Conservation (phyloP, 2,329 filamentous ascomycete species). For the Pyrenochaeta sp. region DNA sequence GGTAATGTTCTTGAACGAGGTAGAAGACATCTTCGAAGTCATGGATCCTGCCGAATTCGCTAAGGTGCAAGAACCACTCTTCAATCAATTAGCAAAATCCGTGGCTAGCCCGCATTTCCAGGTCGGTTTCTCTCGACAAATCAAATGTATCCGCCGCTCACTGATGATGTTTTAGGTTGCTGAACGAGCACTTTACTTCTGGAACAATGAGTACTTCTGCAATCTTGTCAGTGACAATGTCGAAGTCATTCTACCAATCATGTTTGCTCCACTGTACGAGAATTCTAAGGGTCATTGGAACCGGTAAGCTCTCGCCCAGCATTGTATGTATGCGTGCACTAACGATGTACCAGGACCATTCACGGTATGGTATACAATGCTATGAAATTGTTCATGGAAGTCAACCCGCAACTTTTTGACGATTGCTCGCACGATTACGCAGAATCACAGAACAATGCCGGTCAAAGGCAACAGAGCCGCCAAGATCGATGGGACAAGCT, state of each 20-base stretch:
- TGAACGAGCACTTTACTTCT: slow-evolving; percentile 96
- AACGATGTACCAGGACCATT: slow-evolving; percentile 73
- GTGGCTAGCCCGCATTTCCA: slow-evolving; percentile 99
- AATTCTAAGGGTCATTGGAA: slow-evolving; percentile 99
- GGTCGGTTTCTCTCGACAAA: slow-evolving; percentile 54
- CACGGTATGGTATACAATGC: slow-evolving; percentile 99
- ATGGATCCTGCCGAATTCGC: slow-evolving; percentile 99
- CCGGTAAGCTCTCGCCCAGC: slow-evolving; percentile 65
- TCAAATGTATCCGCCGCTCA: background rate
- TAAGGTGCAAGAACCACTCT: slow-evolving; percentile 96
- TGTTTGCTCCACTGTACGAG: slow-evolving; percentile 98
- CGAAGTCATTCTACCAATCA: slow-evolving; percentile 96
- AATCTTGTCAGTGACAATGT: slow-evolving; percentile 99
- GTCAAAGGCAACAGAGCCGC: slow-evolving; percentile 80
- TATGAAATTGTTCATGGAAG: slow-evolving; percentile 99
- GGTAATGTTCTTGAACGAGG: slow-evolving; percentile 99
- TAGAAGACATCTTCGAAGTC: slow-evolving; percentile 99
- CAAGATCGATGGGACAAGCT: slow-evolving; percentile 91
- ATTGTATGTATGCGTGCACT: slow-evolving; percentile 15
- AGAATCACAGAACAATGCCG: slow-evolving; percentile 90
- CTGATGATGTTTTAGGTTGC: slow-evolving; percentile 67
- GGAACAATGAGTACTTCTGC: slow-evolving; percentile 99
- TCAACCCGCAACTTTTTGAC: slow-evolving; percentile 97
- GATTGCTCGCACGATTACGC: slow-evolving; percentile 99
- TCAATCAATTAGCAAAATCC: slow-evolving; percentile 96